Evolutionary conservation across 208 protist species (phyloP), one percentile per base, ranked within the genome.

Genomic region (Cochliopodium minus): DNA sequence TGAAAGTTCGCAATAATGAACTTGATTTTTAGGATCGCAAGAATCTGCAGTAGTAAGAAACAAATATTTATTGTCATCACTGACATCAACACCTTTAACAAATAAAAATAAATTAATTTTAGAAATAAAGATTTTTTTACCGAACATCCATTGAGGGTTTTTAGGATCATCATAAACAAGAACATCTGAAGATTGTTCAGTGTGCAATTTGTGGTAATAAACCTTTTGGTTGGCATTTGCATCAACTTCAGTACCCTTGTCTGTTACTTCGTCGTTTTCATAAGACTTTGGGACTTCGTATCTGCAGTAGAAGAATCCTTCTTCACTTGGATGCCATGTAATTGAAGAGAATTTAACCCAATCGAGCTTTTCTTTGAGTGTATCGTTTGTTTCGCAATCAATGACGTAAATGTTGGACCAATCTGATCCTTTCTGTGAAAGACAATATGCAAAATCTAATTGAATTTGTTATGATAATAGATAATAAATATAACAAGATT

Each of bases 251-350:
- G 77, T 78, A n/a, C 82, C 83, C 49, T 79, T 74, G 64, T 85
- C 82, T 10, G 61, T 56, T n/a, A n/a, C n/a, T n/a, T n/a, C n/a
- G 22, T 66, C 66, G 22, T 76, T 78, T 13, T 38, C 39, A 5
- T 83, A 66, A 20, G 68, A 69, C 15, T 76, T 74, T 60, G 62
- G 55, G 22, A 3, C 20, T 10, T 26, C 20, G 36, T 79, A 92
- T 64, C 82, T 75, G 25, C 72, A 74, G 70, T 92, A 92, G 68
- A 89, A 93, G 61, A 93, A 91, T 43, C 87, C 87, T 0, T 72
- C 43, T 29, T 47, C 26, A 61, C 83, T 76, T 25, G 52, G 59
- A 68, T 73, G 83, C 77, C 76, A 92, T 32, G 77, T 59, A 59
- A 89, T 72, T 56, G 52, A 55, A 10, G 82, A 77, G 62, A 89